Conservation (phyloP, 106 monocot species). For the Apostasia shenzhenica region DNA sequence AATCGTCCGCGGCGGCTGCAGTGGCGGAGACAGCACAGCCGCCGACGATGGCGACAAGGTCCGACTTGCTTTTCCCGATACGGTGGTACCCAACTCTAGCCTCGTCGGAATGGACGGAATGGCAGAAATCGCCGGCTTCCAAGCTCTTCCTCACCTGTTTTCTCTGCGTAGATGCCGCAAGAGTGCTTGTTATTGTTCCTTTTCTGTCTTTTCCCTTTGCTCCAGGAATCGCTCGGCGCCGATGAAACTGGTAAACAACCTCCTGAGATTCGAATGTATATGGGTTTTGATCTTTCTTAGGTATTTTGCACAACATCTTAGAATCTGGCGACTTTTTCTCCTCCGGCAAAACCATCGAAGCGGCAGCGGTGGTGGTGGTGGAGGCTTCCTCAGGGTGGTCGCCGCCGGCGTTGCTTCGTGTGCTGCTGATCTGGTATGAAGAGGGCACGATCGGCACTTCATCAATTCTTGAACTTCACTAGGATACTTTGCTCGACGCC, state of each 20-base stretch:
- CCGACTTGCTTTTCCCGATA: slow-evolving; percentile 46
- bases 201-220: no score
- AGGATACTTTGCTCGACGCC: slow-evolving; percentile 26
- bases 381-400: background rate
- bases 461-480: slow-evolving; percentile 38
- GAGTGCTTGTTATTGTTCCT: background rate
- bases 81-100: slow-evolving; percentile 20
- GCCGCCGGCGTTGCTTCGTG: slow-evolving; percentile 14
- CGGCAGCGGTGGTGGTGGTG: background rate
- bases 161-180: background rate
- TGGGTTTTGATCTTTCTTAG: slow-evolving; percentile 64
- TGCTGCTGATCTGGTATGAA: slow-evolving; percentile 45
- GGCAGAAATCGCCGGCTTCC: background rate
- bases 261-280: slow-evolving; percentile 49
- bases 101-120: no score
- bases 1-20: slow-evolving; percentile 52
- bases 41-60: slow-evolving; percentile 35
- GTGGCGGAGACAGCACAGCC: slow-evolving; percentile 13
- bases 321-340: slow-evolving; percentile 27
- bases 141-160: background rate
- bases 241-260: background rate
- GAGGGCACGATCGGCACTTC: slow-evolving; percentile 46
- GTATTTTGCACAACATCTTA: slow-evolving; percentile 49
- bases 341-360: background rate
- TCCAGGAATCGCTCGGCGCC: no score